phyloP scores from a whole-genome alignment of 164 flowering plant species.

The Aristolochia californica region DNA sequence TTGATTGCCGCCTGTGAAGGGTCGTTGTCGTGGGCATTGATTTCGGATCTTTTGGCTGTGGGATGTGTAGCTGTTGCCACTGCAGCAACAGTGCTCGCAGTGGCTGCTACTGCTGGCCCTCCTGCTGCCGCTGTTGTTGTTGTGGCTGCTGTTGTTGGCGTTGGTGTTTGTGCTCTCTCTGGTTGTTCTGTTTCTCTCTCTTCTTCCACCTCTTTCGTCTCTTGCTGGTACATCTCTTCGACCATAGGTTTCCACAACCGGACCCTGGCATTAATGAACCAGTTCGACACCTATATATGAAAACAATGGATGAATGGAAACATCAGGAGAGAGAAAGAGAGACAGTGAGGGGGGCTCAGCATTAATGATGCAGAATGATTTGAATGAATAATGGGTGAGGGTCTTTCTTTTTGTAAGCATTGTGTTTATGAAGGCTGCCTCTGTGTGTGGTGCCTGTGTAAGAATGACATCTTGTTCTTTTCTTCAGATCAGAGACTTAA shows the following conservation, averaged over 20 bases:
- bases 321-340: too few species aligned
- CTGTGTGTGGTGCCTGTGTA: neutral
- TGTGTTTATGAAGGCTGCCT: neutral
- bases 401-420: slow-evolving; percentile 2
- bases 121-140: slow-evolving; percentile 8
- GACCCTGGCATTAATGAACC: slow-evolving; percentile 53
- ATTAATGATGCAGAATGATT: slow-evolving; percentile 1
- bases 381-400: neutral
- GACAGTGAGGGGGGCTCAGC: neutral
- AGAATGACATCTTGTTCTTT: neutral
- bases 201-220: slow-evolving; percentile 21
- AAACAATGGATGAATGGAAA: neutral
- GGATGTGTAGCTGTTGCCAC: slow-evolving; percentile 6
- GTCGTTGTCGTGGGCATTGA: slow-evolving; percentile 31
- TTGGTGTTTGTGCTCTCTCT: slow-evolving; percentile 20
- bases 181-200: neutral
- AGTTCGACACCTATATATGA: slow-evolving; percentile 32
- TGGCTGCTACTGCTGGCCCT: slow-evolving; percentile 7
- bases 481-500: too few species aligned
- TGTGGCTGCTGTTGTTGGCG: neutral
- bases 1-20: slow-evolving; percentile 26
- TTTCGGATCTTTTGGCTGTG: slow-evolving; percentile 27
- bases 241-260: slow-evolving; percentile 55
- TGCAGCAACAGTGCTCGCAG: slow-evolving; percentile 10
- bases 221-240: slow-evolving; percentile 48